Base-by-base conservation (phyloP, 2,329 filamentous ascomycete species). In the Aspergillus carbonarius region DNA sequence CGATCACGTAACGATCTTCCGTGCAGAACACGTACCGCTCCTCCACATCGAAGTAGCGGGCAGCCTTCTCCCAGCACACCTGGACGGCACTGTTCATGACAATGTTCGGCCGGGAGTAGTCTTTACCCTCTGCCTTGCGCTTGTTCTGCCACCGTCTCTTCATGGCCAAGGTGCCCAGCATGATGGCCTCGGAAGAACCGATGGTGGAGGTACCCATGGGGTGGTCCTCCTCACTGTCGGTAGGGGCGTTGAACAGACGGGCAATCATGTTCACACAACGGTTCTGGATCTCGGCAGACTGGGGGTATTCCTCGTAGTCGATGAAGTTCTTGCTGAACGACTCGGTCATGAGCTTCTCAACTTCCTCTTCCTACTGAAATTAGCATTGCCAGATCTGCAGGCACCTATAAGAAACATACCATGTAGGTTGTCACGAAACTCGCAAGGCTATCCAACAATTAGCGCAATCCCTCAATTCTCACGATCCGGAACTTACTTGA, bases 351-450 rank as follows among this genome's bases (percentile, higher is more conserved):
- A 97, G 90, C 78, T 96, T 92, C 79, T 97, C 93, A 18, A 89
- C 93, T 76, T 97, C 93, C 47, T 96, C 91, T 80, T 97, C 93
- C 89, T 91, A 67, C 47, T 57, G 34, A 6, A 10, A n/a, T 57
- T 20, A 61, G 60, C 25, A 39, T 35, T 20, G 35, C 15, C 10
- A 15, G 1, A 30, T 8, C 18, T 47, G 6, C 23, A 39, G 5
- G 4, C 13, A 15, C 9, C 9, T 8, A 30, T 23, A 10, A 25
- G 27, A 5, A 23, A 63, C 78, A 67, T 81, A 91, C 89, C 92
- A 96, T 97, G 81, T 96, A 97, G 0, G 93, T 97, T 1, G 93
- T 96, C 65, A 96, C 92, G 71, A 98, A 98, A 37, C 89, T 93
- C 30, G 93, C 93, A 68, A 98, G 78, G 76, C 91, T 95, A 63